These are phyloP conservation scores for Murraya paniculata DNA, from an alignment of 345 rosid species.

Conservation along the genomic window DNA sequence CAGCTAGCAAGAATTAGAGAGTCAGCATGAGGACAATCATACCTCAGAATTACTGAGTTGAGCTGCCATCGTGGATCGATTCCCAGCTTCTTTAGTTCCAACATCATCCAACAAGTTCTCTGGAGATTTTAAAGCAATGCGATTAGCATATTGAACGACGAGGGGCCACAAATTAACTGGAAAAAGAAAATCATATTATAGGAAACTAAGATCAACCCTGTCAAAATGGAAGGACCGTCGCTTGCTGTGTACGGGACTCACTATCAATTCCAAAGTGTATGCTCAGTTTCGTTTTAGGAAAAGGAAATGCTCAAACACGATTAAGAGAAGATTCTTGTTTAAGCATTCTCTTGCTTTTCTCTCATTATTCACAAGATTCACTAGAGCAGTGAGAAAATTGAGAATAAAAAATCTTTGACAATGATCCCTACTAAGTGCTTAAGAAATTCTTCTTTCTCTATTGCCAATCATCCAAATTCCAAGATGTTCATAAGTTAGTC, in stretches of 20 bases:
- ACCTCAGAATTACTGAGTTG: constrained; percentile 57
- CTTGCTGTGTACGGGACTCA: background rate
- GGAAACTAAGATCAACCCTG: background rate
- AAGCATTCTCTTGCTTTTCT: background rate
- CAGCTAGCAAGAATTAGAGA: background rate
- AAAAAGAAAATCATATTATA: background rate
- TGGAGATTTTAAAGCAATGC: constrained; percentile 23
- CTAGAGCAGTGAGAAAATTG: background rate
- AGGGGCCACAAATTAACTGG: background rate
- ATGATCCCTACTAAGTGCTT: background rate
- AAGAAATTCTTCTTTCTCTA: background rate
- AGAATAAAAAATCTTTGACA: background rate
- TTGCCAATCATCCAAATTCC: background rate
- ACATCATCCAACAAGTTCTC: constrained; percentile 57
- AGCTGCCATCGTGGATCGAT: constrained; percentile 43
- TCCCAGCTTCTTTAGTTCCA: constrained; percentile 42
- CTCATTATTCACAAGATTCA: background rate
- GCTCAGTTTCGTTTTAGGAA: background rate
- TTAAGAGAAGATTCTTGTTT: background rate
- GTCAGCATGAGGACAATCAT: background rate
- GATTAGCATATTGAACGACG: background rate
- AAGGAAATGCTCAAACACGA: background rate
- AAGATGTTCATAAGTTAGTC: background rate
- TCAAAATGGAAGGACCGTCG: background rate
- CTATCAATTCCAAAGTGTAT: background rate